phyloP scores from a whole-genome alignment of 192 early-diverging fungal genomes.

The Chytriomyces sp. region DNA sequence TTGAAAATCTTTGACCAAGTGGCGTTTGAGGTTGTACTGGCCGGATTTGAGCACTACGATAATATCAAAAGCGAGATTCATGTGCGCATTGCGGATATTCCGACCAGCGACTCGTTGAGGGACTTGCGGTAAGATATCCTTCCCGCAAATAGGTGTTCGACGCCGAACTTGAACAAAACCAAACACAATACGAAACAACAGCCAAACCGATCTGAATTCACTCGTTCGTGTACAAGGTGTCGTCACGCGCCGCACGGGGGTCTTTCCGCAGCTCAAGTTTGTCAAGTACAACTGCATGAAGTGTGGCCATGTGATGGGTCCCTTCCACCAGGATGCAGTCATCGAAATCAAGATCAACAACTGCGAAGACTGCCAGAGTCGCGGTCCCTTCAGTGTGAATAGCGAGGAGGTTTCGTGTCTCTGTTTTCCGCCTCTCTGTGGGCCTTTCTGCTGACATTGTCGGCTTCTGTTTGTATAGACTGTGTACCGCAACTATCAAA shows the following conservation, averaged over 20 bases:
- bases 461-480: constrained; percentile 53
- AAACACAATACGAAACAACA: too few relatives aligned
- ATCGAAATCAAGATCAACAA: constrained; percentile 81
- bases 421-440: constrained; percentile 9
- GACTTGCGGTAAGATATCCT: constrained; percentile 64
- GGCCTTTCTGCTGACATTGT: neutral
- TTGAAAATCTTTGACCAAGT: constrained; percentile 91
- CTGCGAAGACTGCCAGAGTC: constrained; percentile 86
- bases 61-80: constrained; percentile 90
- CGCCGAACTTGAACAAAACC: too few relatives aligned
- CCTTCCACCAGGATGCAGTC: constrained; percentile 90
- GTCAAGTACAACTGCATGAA: constrained; percentile 95
- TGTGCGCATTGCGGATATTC: constrained; percentile 89
- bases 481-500: constrained; percentile 96
- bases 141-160: too few relatives aligned
- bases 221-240: constrained; percentile 90
- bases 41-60: constrained; percentile 89
- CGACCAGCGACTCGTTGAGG: constrained; percentile 79
- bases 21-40: constrained; percentile 85
- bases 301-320: constrained; percentile 88
- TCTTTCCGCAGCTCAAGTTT: constrained; percentile 97
- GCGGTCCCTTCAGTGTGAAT: constrained; percentile 90
- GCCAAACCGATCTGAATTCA: constrained; percentile 90
- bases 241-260: constrained; percentile 88
- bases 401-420: constrained; percentile 71